These are phyloP conservation scores for Pseudocercospora macadamiae DNA, from an alignment of 2,329 filamentous ascomycete species.

Conservation along the genomic window DNA sequence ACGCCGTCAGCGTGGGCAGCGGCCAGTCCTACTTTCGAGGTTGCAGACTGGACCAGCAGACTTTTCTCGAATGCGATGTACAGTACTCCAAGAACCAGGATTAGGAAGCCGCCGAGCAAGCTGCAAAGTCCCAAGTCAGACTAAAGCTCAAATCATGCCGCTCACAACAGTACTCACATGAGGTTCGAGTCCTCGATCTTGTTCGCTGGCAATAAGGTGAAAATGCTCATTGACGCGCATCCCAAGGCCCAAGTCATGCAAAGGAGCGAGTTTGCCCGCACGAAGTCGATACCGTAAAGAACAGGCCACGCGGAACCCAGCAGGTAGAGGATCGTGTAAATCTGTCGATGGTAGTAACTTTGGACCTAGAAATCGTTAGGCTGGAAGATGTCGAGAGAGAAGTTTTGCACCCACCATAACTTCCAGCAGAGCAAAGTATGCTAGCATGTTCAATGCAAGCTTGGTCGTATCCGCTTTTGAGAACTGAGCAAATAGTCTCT, in stretches of 20 bases:
- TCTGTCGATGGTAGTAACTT: constrained; percentile 87
- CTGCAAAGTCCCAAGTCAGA: constrained; percentile 46
- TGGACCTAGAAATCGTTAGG: constrained; percentile 64
- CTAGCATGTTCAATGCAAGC: constrained; percentile 64
- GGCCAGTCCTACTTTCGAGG: constrained; percentile 35
- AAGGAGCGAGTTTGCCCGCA: constrained; percentile 66
- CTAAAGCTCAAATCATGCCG: not conserved
- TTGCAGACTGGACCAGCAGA: constrained; percentile 51
- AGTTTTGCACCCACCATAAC: constrained; percentile 58
- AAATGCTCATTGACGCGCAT: constrained; percentile 82
- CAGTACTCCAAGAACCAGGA: constrained; percentile 73
- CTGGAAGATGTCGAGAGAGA: not conserved
- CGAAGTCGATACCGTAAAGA: constrained; percentile 72
- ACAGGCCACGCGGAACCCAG: constrained; percentile 77
- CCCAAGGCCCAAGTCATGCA: constrained; percentile 73
- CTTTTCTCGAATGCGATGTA: constrained; percentile 81
- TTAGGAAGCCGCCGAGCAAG: constrained; percentile 73
- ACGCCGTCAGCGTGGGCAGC: constrained; percentile 46
- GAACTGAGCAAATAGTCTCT: constrained; percentile 68
- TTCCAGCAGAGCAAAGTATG: constrained; percentile 76
- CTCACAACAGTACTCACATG: constrained; percentile 60
- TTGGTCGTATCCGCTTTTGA: constrained; percentile 61
- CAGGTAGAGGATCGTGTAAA: constrained; percentile 80
- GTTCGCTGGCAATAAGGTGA: constrained; percentile 84
- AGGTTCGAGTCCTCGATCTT: constrained; percentile 77